A percentile compares a stretch with the other conserved stretches of the same genome.
phyloP scores from a whole-genome alignment of 73 alveolate genomes.

The Symbiodinium natans region DNA sequence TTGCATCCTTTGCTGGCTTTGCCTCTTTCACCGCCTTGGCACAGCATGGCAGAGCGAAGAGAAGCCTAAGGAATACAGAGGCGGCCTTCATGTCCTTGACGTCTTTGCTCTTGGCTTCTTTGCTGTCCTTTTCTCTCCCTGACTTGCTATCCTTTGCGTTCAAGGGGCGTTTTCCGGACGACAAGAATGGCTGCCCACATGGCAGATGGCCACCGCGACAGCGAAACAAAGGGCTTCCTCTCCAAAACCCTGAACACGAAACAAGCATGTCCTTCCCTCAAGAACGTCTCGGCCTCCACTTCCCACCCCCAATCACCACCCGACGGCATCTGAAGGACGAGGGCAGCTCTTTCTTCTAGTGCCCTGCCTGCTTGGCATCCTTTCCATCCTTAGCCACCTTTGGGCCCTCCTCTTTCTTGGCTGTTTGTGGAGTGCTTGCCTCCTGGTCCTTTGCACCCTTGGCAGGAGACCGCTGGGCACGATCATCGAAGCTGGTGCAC shows the following conservation, averaged over 20 bases:
- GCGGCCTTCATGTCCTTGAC: background rate
- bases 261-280: too few relatives aligned
- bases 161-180: background rate
- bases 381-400: background rate
- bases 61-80: background rate
- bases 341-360: too few relatives aligned
- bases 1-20: conserved; percentile 22
- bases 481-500: too few relatives aligned
- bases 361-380: background rate
- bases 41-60: background rate
- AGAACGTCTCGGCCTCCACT: too few relatives aligned
- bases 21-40: background rate
- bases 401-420: background rate
- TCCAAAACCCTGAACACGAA: too few relatives aligned
- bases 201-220: too few relatives aligned
- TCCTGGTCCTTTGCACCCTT: too few relatives aligned
- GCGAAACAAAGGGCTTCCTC: too few relatives aligned
- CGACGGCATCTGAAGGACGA: too few relatives aligned
- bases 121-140: conserved; percentile 78
- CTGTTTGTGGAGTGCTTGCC: background rate
- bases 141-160: conserved; percentile 90
- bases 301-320: too few relatives aligned
- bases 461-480: too few relatives aligned
- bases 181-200: background rate
- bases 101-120: conserved; percentile 42